phyloP scores from a whole-genome alignment of 345 rosid genomes.

The Syzygium jambos region DNA sequence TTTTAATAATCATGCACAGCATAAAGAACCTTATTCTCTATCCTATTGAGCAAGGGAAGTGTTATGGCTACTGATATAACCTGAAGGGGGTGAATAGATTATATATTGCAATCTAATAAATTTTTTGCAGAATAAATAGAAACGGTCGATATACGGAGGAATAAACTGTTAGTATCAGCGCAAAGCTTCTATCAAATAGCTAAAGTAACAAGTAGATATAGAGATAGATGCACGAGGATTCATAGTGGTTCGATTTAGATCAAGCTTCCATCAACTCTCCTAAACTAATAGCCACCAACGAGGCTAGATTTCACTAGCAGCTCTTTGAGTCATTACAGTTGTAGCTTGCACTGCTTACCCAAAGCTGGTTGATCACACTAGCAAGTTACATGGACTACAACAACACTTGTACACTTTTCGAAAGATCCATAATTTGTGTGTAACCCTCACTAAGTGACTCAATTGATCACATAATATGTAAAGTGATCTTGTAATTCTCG shows the following conservation, averaged over 20 bases:
- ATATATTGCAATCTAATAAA: background rate
- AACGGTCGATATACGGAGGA: background rate
- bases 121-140: background rate
- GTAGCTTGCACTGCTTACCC: background rate
- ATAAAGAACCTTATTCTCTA: background rate
- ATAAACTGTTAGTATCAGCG: background rate
- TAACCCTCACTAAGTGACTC: background rate
- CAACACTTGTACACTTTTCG: background rate
- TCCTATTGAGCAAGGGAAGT: background rate
- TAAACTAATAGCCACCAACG: background rate
- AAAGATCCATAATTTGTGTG: background rate
- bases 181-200: background rate
- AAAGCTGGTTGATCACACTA: background rate
- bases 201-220: background rate
- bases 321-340: background rate
- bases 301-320: background rate
- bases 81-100: background rate
- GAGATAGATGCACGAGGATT: background rate
- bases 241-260: background rate
- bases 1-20: background rate
- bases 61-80: background rate
- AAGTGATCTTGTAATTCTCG: background rate
- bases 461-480: background rate
- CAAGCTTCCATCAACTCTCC: background rate
- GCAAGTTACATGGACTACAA: background rate